These are phyloP conservation scores for Dactylonectria macrodidyma DNA, from an alignment of 2,329 filamentous ascomycete genomes.

Conservation along the genomic window DNA sequence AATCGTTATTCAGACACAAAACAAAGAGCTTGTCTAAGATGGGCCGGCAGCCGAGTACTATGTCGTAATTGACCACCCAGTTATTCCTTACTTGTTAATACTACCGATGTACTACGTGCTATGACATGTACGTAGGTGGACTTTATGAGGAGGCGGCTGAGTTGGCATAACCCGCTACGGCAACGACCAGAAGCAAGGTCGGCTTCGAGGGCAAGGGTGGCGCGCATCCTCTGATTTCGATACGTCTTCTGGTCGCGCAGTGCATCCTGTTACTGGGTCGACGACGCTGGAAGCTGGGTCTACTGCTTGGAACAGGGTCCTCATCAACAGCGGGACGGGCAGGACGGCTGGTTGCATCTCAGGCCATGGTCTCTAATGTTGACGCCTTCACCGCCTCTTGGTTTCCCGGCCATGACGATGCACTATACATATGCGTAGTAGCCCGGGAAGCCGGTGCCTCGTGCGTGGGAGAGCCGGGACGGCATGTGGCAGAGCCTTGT, in stretches of 20 bases:
- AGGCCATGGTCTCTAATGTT: constrained; percentile 39
- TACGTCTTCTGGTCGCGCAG: constrained; percentile 28
- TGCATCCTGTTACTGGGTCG: constrained; percentile 44
- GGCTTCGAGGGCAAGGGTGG: constrained; percentile 6
- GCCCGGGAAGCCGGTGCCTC: constrained; percentile 42
- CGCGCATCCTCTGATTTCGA: constrained; percentile 21
- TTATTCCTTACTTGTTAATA: no score
- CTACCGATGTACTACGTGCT: no score
- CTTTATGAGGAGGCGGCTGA: background rate
- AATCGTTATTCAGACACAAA: constrained; percentile 20
- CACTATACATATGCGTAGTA: constrained; percentile 17
- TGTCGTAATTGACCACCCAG: background rate
- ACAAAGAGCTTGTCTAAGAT: constrained; percentile 1
- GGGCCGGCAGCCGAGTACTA: constrained; percentile 6
- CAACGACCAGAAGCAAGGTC: constrained; percentile 5
- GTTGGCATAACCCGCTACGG: constrained; percentile 10
- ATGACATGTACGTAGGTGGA: no score
- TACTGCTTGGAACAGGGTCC: constrained; percentile 31
- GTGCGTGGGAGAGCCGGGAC: constrained; percentile 29
- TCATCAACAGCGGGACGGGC: constrained; percentile 31
- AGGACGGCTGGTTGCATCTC: constrained; percentile 41
- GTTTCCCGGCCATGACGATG: constrained; percentile 42
- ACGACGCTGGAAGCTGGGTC: constrained; percentile 27
- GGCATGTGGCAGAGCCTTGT: constrained; percentile 16
- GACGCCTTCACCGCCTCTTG: constrained; percentile 48